A percentile compares a stretch with the other conserved stretches of the same genome.
phyloP scores from a whole-genome alignment of 331 rosid genomes.

The Quercus phellos region DNA sequence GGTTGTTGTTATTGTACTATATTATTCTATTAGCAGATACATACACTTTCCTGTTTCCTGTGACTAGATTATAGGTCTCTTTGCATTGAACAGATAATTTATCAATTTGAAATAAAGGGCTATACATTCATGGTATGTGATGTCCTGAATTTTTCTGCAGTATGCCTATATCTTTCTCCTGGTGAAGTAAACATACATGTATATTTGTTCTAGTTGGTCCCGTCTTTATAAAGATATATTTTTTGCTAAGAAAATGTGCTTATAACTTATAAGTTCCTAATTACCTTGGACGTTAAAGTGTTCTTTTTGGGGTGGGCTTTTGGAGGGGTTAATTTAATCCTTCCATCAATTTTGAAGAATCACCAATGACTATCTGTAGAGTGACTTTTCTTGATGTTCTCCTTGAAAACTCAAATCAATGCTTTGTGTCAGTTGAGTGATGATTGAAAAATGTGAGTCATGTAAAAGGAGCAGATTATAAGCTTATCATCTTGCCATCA shows the following conservation, averaged over 20 bases:
- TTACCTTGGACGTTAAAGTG: no score
- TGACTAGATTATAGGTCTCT: no score
- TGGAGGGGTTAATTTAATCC: neutral
- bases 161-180: neutral
- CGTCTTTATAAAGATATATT: neutral
- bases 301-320: no score
- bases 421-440: neutral
- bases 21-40: neutral
- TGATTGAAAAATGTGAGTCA: neutral
- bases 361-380: neutral
- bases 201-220: neutral
- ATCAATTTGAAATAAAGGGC: slow-evolving; percentile 3
- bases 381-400: neutral
- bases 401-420: slow-evolving; percentile 4
- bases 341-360: neutral
- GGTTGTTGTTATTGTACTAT: neutral
- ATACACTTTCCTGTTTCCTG: neutral
- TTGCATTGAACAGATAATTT: neutral
- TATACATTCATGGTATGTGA: neutral
- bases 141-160: slow-evolving; percentile 1
- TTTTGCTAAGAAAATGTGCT: neutral
- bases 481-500: neutral
- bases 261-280: no score
- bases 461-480: neutral
- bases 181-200: neutral